Evolutionary conservation across 495 filamentous ascomycete genomes (phyloP), one percentile per base, ranked within the genome.

Genomic region (Acidiella bohemica): DNA sequence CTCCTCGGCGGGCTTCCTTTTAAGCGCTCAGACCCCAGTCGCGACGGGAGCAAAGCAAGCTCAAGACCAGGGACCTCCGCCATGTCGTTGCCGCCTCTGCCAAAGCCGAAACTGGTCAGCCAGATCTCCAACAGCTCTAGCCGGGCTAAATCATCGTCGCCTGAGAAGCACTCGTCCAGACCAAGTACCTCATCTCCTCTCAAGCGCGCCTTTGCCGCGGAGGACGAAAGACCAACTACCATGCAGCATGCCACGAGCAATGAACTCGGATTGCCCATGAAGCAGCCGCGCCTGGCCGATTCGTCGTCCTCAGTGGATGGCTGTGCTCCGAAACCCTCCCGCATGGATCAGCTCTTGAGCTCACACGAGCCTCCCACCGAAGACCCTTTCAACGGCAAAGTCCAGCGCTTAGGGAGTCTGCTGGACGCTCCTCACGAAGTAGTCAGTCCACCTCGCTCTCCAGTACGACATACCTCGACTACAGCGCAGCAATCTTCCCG

Each of bases 1-100:
- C 59, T 14, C 60, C 62, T n/a, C 49, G 34, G 59, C 19, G 58
- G 57, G 32, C 32, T 63, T 13, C 59, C 62, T 5, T 62, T 65
- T 37, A 41, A 43, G 27, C 50, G 48, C 8, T 32, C 49, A 11
- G 36, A 37, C 10, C 40, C 27, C 18, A 17, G 10, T 14, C 32
- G 27, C 11, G 46, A 20, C 11, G 11, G 32, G 19, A 43, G 32
- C 13, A 26, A 25, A 36, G 38, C 16, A 17, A n/a, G 35, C 39
- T 55, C 52, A 7, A 39, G 42, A 20, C 33, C 36, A 26, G 14
- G 40, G 42, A 21, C 36, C 36, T 42, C 41, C 14, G 43, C 49
- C 16, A 22, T 47, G 31, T 37, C 42, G 8, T 24, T 54, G 16
- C 46, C 47, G 24, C 44, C 53, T 11, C 44, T 59, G 5, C 54